Evolutionary conservation across 768 basidiomycete species (phyloP).

Genomic region (Lactifluus echinatus): DNA sequence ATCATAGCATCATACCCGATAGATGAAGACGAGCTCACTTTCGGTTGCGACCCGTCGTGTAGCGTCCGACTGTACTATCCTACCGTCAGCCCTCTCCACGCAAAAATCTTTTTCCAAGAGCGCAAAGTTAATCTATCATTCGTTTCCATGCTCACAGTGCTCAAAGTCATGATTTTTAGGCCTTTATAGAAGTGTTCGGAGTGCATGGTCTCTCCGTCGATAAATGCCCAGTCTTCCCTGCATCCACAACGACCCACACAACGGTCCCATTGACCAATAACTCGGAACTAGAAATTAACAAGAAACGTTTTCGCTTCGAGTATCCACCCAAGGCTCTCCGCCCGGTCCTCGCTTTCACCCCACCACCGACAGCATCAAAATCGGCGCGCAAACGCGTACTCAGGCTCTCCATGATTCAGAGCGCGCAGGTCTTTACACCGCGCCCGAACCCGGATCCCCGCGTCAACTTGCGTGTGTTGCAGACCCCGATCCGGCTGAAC

Average conservation of each 20-base stretch:
- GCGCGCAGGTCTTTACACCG: slow-evolving; percentile 66
- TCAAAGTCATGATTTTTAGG: slow-evolving; percentile 32
- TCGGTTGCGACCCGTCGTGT: slow-evolving; percentile 58
- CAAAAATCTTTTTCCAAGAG: slow-evolving; percentile 58
- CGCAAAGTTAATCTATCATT: slow-evolving; percentile 39
- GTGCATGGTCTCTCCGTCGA: slow-evolving; percentile 50
- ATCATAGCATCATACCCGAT: slow-evolving; percentile 63
- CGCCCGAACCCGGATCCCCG: slow-evolving; percentile 48
- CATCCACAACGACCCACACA: slow-evolving; percentile 26
- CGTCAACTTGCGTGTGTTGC: slow-evolving; percentile 56
- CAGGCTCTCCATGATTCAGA: slow-evolving; percentile 68
- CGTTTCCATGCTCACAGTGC: neutral
- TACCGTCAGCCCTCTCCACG: slow-evolving; percentile 53
- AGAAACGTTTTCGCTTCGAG: slow-evolving; percentile 60
- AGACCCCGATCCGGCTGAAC: slow-evolving; percentile 38
- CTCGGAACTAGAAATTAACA: slow-evolving; percentile 58
- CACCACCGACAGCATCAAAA: slow-evolving; percentile 3
- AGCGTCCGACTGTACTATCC: slow-evolving; percentile 64
- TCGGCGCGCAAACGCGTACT: slow-evolving; percentile 35
- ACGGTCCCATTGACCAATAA: slow-evolving; percentile 60
- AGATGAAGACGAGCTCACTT: slow-evolving; percentile 56
- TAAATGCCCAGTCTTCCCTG: slow-evolving; percentile 52
- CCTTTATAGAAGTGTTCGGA: slow-evolving; percentile 59
- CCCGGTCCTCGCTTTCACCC: slow-evolving; percentile 36
- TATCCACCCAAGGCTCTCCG: slow-evolving; percentile 72